Evolutionary conservation across 108 stramenopile genomes (phyloP), one percentile per base, ranked within the genome.

Genomic region (Stephanodiscus triporus): DNA sequence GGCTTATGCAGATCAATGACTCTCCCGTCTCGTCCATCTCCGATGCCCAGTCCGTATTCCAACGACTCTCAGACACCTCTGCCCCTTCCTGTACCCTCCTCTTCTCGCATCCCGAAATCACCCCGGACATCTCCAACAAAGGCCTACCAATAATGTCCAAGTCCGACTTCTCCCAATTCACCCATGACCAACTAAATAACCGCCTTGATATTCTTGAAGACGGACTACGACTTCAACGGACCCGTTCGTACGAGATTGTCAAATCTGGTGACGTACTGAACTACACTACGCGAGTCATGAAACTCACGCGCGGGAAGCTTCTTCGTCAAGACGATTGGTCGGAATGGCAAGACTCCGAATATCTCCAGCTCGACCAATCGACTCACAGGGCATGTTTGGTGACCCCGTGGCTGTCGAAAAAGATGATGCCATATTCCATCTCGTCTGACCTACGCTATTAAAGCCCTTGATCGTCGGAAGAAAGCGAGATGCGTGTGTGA

Each of bases 121-220:
- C 16, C 30, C 27, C 24, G 0, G 56, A 10, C 56, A 24, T 57
- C 56, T 29, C 54, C 2, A 23, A 55, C 23, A 24, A 55, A 7
- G 20, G 54, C 48, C 48, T 49, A 2, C n/a, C 19, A 19, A 42
- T 36, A 32, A 10, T 64, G 22, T 61, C 37, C 1, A 19, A 9
- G 9, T 11, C 8, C 40, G 43, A 65, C 27, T 43, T 65, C 20
- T 37, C 38, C 45, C 64, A 65, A 16, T 20, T 65, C 11, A 65
- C 38, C 1, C 64, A 37, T 5, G 6, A 37, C 17, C 36, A 65
- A 7, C 17, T 43, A 7, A 43, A 24, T 37, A 20, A 43, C 26
- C 24, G 26, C 0, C 0, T 37, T 13, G 64, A 30, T 27, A 6
- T 65, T 17, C 24, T 40, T 9, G 40, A 40, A 4, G 11, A 27